Evolutionary conservation across 805 yeast genomes (phyloP).

Genomic region (Saccharomycopsis javanensis): DNA sequence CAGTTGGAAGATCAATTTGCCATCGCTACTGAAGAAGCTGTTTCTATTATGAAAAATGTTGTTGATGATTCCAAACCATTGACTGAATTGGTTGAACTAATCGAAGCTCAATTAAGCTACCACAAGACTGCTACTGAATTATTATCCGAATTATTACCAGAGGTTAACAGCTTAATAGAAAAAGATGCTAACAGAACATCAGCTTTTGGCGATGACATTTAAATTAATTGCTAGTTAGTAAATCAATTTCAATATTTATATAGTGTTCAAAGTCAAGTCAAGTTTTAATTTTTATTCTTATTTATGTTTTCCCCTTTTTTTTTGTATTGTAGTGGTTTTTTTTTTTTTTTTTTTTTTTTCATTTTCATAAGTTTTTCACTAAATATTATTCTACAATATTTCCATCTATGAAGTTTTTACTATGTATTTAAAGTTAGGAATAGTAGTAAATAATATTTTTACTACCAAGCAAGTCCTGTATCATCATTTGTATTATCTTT

Average conservation of each 20-base stretch:
- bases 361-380: not conserved
- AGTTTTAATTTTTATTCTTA: no score
- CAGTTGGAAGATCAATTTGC: constrained; percentile 85
- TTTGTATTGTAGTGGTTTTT: no score
- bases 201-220: constrained; percentile 19
- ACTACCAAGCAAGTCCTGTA: constrained; percentile 2
- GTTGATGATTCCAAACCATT: constrained; percentile 62
- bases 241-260: not conserved
- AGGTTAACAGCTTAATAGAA: constrained; percentile 49
- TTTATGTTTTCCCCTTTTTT: no score
- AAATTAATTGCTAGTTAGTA: not conserved
- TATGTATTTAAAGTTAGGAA: not conserved
- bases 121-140: constrained; percentile 66
- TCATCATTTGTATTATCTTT: not conserved
- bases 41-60: constrained; percentile 70
- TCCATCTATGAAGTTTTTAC: not conserved
- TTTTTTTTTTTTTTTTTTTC: not conserved
- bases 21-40: constrained; percentile 82
- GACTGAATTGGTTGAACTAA: constrained; percentile 55
- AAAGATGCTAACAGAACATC: constrained; percentile 31
- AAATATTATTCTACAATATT: not conserved
- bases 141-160: constrained; percentile 54
- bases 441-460: not conserved
- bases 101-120: constrained; percentile 71
- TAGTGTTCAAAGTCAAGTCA: not conserved